A percentile compares a stretch with the other conserved stretches of the same genome.
phyloP scores from a whole-genome alignment of 208 protist species.

The Crithidia mellificae region DNA sequence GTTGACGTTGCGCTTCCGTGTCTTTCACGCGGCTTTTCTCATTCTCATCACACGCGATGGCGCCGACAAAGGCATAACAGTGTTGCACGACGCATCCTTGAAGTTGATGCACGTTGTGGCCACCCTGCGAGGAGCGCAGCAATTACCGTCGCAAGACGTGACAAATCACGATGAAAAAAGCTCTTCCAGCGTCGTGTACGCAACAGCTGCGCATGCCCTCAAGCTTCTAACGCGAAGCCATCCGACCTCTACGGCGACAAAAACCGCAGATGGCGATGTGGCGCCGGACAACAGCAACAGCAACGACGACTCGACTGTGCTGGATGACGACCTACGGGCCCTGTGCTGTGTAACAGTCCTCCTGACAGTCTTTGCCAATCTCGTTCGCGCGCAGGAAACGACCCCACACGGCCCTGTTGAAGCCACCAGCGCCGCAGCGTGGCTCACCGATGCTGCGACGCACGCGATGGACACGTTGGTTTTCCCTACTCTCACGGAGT shows the following conservation, averaged over 20 bases:
- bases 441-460: background rate
- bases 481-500: constrained; percentile 15
- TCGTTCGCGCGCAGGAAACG: constrained; percentile 40
- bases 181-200: background rate
- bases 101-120: background rate
- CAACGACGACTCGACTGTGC: constrained; percentile 4
- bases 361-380: constrained; percentile 35
- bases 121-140: background rate
- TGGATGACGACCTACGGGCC: constrained; percentile 22
- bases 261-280: background rate
- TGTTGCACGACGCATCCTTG: background rate
- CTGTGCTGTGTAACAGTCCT: constrained; percentile 30
- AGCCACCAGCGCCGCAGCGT: background rate
- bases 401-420: background rate
- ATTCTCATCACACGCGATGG: constrained; percentile 12
- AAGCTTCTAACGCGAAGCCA: background rate
- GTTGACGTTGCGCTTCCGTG: constrained; percentile 15
- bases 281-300: background rate
- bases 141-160: background rate
- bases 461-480: constrained; percentile 28
- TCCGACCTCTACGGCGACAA: background rate
- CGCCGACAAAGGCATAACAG: background rate
- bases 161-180: background rate
- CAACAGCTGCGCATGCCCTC: background rate
- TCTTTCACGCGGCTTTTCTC: constrained; percentile 21